A percentile compares a stretch with the other conserved stretches of the same genome.
phyloP scores from a whole-genome alignment of 139 green algal species.

The Chlamydomonas urium region DNA sequence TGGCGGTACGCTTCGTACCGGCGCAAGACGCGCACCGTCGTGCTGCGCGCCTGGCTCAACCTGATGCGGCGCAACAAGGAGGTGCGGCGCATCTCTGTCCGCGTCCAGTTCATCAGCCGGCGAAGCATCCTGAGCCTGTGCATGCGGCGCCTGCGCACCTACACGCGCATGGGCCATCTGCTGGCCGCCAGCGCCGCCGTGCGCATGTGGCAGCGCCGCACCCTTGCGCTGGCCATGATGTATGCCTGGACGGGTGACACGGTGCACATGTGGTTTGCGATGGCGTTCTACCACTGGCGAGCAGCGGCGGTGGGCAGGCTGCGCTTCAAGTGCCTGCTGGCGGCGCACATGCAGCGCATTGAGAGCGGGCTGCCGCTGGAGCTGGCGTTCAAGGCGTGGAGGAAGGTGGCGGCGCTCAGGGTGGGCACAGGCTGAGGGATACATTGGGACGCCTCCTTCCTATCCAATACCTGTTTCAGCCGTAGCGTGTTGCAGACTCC shows the following conservation, averaged over 20 bases:
- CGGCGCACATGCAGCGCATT: conserved; percentile 23
- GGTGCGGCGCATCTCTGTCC: conserved; percentile 2
- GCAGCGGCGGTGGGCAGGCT: conserved; percentile 9
- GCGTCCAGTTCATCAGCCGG: background rate
- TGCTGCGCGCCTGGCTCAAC: conserved; percentile 12
- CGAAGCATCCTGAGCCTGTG: background rate
- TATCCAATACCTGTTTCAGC: too few species aligned
- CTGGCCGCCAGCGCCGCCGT: conserved; percentile 25
- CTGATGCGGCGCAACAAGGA: conserved; percentile 25
- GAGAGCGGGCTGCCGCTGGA: conserved; percentile 1
- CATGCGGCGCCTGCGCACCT: conserved; percentile 17
- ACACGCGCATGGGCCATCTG: conserved; percentile 19
- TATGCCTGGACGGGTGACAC: conserved; percentile 27
- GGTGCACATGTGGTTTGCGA: conserved; percentile 29
- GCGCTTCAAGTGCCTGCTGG: conserved; percentile 28
- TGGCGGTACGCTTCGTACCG: conserved; percentile 19
- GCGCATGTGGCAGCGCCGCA: conserved; percentile 26
- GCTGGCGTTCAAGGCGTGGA: conserved; percentile 25
- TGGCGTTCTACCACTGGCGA: conserved; percentile 6
- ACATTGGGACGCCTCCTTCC: too few species aligned
- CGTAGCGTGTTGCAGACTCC: too few species aligned
- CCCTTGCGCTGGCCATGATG: conserved; percentile 20
- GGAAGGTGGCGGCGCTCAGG: background rate
- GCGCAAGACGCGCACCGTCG: conserved; percentile 5
- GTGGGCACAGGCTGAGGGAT: background rate